Percentiles rank a stretch among this genome's conserved stretches.
phyloP scores from a whole-genome alignment of 1,139 yeast species.

The Lodderomyces pseudojiufengensis region DNA sequence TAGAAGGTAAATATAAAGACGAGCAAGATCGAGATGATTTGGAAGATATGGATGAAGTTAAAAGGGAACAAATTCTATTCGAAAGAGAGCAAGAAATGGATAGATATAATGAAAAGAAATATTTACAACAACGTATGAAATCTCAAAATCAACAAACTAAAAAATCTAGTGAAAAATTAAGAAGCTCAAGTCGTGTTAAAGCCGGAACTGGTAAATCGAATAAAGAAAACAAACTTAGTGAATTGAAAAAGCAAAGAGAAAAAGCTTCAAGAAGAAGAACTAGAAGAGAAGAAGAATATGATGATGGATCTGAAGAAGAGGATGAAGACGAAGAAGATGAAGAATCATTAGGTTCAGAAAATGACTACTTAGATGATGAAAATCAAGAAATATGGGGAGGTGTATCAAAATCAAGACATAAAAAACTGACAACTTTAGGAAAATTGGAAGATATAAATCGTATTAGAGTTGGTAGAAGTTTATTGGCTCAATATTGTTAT shows the following conservation, averaged over 20 bases:
- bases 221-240: slow-evolving; percentile 62
- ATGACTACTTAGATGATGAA: slow-evolving; percentile 35
- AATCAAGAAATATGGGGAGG: slow-evolving; percentile 54
- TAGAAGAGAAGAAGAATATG: slow-evolving; percentile 28
- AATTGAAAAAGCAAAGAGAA: slow-evolving; percentile 82
- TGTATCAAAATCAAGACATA: slow-evolving; percentile 20
- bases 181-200: slow-evolving; percentile 21
- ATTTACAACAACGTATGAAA: slow-evolving; percentile 75
- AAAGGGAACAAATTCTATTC: slow-evolving; percentile 83
- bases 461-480: slow-evolving; percentile 71
- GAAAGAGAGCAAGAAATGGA: slow-evolving; percentile 94
- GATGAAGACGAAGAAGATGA: slow-evolving; percentile 34
- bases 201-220: slow-evolving; percentile 22
- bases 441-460: slow-evolving; percentile 61
- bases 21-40: slow-evolving; percentile 68
- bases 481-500: slow-evolving; percentile 71
- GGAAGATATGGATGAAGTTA: slow-evolving; percentile 81
- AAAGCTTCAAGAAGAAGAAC: slow-evolving; percentile 43
- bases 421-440: slow-evolving; percentile 33
- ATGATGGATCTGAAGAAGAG: slow-evolving; percentile 32
- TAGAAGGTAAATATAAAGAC: slow-evolving; percentile 87
- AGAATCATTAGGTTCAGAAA: slow-evolving; percentile 37
- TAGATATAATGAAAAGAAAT: slow-evolving; percentile 74
- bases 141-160: slow-evolving; percentile 46
- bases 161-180: slow-evolving; percentile 4